These are phyloP conservation scores for Teratosphaeria gauchensis DNA, from an alignment of 2,329 filamentous ascomycete species.

Conservation along the genomic window DNA sequence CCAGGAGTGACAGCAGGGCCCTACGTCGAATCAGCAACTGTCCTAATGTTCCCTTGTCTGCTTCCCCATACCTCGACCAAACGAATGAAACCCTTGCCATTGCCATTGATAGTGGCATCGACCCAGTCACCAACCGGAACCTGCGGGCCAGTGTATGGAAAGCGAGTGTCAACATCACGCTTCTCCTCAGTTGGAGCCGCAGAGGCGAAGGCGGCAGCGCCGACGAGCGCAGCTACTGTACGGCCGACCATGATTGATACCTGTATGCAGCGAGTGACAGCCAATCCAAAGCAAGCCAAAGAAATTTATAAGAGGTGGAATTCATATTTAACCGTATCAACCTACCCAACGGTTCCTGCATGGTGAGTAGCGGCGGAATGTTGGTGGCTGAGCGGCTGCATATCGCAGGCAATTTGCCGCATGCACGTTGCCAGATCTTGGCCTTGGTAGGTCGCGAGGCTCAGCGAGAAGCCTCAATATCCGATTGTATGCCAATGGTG, in stretches of 20 bases:
- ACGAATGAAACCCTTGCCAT: conserved; percentile 43
- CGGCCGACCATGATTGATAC: neutral
- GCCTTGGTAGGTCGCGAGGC: neutral
- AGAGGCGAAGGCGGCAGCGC: neutral
- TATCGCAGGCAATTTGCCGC: neutral
- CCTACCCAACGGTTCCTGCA: neutral
- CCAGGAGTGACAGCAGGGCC: neutral
- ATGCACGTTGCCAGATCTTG: neutral
- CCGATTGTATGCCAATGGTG: neutral
- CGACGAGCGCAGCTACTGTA: neutral
- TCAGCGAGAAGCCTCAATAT: neutral
- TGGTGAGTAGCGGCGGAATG: neutral
- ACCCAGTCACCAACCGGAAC: conserved; percentile 45
- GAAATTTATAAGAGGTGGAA: neutral
- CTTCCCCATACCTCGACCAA: conserved; percentile 35
- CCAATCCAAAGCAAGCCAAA: neutral
- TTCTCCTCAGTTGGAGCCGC: neutral
- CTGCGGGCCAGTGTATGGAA: conserved; percentile 37
- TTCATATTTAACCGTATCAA: neutral
- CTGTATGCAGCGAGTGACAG: neutral
- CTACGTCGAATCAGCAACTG: neutral
- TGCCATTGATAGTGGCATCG: conserved; percentile 35
- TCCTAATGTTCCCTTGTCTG: conserved; percentile 32
- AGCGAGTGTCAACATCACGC: conserved; percentile 9
- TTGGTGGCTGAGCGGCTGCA: neutral